Base-by-base conservation (phyloP, 108 stramenopile species). In the Cylindrotheca closterium region DNA sequence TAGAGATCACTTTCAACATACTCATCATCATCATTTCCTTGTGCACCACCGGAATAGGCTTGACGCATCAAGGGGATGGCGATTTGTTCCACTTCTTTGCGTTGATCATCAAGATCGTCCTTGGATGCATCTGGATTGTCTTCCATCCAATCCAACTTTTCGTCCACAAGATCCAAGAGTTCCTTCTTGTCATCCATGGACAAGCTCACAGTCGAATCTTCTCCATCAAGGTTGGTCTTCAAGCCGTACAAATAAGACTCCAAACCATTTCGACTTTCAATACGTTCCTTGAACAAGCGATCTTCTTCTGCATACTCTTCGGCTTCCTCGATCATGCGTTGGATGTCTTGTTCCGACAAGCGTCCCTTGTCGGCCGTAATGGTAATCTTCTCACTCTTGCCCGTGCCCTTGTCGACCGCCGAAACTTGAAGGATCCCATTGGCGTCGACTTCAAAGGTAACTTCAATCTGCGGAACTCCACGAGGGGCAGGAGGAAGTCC, bases 331-430 rank as follows among this genome's bases (percentile, higher is more conserved):
- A 97, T 92, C 97, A 99, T 97, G 62, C 92, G 83, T 51, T 97
- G 83, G 67, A 97, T 96, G 53, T 99, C 97, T 46, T 97, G 96
- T 60, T 94, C 93, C 0, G 85, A 79, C 23, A 99, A 78, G 33
- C 98, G 86, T 46, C 98, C 98, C 63, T 97, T 96, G 70, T 99
- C 97, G 28, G 91, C 84, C 21, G 95, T 97, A 71, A 97, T 99
- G 26, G 96, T 99, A 55, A 98, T 95, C 68, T 84, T 83, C 79
- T 97, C 91, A n/a, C 77, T 66, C 65, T 92, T 97, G n/a, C 95
- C 93, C 21, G 95, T 96, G 8, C 85, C 91, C 67, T 96, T 93
- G 67, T 99, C 96, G 50, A 91, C 85, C 26, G 98, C 98, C n/a
- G 84, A 73, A 7, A 97, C 96, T 75, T 96, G 78, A 30, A 99